phyloP scores from a whole-genome alignment of 1,284 basidiomycete genomes.

The Malassezia equina region DNA sequence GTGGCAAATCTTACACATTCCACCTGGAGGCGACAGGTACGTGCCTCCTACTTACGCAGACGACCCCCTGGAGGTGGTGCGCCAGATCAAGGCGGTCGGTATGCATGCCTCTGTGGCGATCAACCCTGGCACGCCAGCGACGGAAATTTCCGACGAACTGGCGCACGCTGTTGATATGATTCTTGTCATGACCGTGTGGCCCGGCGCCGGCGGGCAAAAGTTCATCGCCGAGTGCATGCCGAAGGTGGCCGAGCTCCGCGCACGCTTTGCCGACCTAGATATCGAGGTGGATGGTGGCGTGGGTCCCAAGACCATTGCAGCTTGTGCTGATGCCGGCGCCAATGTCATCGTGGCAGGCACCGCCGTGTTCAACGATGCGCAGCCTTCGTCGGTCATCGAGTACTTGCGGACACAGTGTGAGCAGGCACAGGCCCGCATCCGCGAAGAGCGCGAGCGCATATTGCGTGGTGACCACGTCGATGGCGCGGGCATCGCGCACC shows the following conservation, averaged over 20 bases:
- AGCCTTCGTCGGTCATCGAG: constrained; percentile 56
- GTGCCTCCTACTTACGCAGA: constrained; percentile 47
- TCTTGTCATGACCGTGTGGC: constrained; percentile 48
- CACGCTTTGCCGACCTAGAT: constrained; percentile 72
- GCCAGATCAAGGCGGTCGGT: constrained; percentile 40
- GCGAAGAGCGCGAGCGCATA: constrained; percentile 35
- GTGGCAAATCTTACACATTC: constrained; percentile 90
- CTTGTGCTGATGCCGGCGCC: constrained; percentile 71
- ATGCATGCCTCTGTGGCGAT: constrained; percentile 46
- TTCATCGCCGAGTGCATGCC: constrained; percentile 86
- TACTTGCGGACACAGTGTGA: constrained; percentile 36
- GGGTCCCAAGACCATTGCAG: constrained; percentile 75
- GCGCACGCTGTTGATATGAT: constrained; percentile 45
- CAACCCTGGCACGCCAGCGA: constrained; percentile 45
- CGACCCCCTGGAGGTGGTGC: constrained; percentile 42
- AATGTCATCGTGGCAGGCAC: constrained; percentile 98
- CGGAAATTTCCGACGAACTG: constrained; percentile 42
- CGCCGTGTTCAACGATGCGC: constrained; percentile 74
- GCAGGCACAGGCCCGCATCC: constrained; percentile 41
- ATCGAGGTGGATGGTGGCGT: constrained; percentile 98
- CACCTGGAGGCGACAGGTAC: constrained; percentile 78
- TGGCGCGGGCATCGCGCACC: constrained; percentile 26
- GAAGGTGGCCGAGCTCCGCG: constrained; percentile 78
- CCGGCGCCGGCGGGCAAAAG: constrained; percentile 71
- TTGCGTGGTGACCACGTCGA: constrained; percentile 27